phyloP scores from a whole-genome alignment of 2,329 filamentous ascomycete species.

The Didymella segeticola region DNA sequence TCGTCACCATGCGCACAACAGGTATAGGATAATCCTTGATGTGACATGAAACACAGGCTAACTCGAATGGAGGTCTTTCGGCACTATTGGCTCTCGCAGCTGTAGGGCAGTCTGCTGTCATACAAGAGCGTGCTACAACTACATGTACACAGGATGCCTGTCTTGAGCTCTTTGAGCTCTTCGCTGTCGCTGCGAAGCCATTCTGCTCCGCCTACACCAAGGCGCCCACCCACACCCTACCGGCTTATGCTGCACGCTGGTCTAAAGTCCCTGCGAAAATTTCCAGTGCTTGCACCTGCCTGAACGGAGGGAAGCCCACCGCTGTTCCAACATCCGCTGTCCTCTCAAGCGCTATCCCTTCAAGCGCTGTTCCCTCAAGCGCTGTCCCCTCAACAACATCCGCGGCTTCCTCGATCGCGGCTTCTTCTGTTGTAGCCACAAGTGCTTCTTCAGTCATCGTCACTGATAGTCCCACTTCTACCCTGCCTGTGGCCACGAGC shows the following conservation, averaged over 20 bases:
- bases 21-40: neutral
- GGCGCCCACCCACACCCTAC: slow-evolving; percentile 15
- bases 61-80: slow-evolving; percentile 2
- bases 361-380: neutral
- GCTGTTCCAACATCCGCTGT: slow-evolving; percentile 3
- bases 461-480: neutral
- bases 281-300: slow-evolving; percentile 17
- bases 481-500: neutral
- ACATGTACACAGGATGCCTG: slow-evolving; percentile 17
- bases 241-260: slow-evolving; percentile 20
- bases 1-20: slow-evolving; percentile 6
- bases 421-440: neutral
- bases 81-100: slow-evolving; percentile 17
- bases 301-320: slow-evolving; percentile 15
- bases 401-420: neutral
- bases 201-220: slow-evolving; percentile 19
- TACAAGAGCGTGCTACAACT: slow-evolving; percentile 12
- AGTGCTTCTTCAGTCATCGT: neutral
- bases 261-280: slow-evolving; percentile 17
- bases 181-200: slow-evolving; percentile 16
- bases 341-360: neutral
- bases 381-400: neutral
- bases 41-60: neutral
- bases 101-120: slow-evolving; percentile 16
- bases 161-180: slow-evolving; percentile 18